Conservation (phyloP, 2,329 filamentous ascomycete genomes). For the Aphanocladium album region DNA sequence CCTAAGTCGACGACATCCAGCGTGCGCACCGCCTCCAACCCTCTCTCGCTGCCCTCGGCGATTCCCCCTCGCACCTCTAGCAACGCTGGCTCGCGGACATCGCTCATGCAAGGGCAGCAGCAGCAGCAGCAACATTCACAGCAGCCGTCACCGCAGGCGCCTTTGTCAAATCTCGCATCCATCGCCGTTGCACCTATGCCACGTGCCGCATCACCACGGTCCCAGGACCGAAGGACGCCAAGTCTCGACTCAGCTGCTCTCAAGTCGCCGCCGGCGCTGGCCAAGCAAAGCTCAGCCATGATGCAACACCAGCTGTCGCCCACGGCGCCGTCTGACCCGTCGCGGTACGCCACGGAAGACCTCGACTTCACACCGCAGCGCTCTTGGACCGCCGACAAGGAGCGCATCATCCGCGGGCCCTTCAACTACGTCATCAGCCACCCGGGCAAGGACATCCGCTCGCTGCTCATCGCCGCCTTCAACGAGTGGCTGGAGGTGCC, state of each 20-base stretch:
- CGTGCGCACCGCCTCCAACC: slow-evolving; percentile 32
- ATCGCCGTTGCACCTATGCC: slow-evolving; percentile 13
- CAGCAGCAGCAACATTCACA: background rate
- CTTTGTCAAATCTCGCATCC: background rate
- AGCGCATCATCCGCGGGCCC: slow-evolving; percentile 70
- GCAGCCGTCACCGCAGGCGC: background rate
- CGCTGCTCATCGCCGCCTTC: slow-evolving; percentile 74
- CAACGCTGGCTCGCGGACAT: slow-evolving; percentile 5
- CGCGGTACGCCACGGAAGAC: slow-evolving; percentile 50
- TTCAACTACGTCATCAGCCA: slow-evolving; percentile 76
- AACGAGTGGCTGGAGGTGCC: slow-evolving; percentile 77
- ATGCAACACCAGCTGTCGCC: slow-evolving; percentile 31
- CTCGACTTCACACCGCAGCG: slow-evolving; percentile 46
- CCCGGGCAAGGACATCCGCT: slow-evolving; percentile 80
- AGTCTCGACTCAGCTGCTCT: background rate
- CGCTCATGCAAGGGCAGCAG: background rate
- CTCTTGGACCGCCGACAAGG: slow-evolving; percentile 68
- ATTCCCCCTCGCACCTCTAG: slow-evolving; percentile 73
- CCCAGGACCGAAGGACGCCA: slow-evolving; percentile 13
- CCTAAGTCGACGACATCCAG: background rate
- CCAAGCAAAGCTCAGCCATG: slow-evolving; percentile 14
- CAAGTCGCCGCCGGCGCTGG: background rate
- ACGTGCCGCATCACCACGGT: slow-evolving; percentile 18
- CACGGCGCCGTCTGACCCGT: slow-evolving; percentile 40
- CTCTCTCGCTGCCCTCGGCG: slow-evolving; percentile 46